These are phyloP conservation scores for Salix suchowensis DNA, from an alignment of 345 rosid species.

Conservation along the genomic window DNA sequence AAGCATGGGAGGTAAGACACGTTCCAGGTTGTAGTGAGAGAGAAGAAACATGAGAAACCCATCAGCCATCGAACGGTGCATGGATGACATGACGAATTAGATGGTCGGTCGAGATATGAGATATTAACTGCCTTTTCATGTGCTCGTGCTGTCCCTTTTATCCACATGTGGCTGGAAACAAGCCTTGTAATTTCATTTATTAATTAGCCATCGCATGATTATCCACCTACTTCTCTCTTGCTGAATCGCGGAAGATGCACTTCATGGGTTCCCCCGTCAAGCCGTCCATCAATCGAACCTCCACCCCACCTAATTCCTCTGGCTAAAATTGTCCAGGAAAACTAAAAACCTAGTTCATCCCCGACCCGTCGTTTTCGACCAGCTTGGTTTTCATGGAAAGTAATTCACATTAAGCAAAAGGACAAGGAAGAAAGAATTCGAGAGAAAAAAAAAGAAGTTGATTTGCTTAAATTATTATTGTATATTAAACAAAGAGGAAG, in stretches of 20 bases:
- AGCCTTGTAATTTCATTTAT: too few species aligned
- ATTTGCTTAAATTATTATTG: neutral
- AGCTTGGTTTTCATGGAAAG: neutral
- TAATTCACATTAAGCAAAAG: too few species aligned
- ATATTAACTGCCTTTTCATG: neutral
- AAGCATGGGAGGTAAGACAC: too few species aligned
- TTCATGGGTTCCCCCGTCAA: neutral
- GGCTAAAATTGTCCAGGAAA: neutral
- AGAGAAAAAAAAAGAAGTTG: constrained; percentile 3
- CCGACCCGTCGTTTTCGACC: neutral
- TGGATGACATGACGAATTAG: neutral
- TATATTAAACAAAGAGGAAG: constrained; percentile 21
- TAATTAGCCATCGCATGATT: too few species aligned
- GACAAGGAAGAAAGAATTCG: neutral
- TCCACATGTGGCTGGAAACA: neutral
- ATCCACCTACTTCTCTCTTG: too few species aligned
- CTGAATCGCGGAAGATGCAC: constrained; percentile 1
- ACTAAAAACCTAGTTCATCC: neutral
- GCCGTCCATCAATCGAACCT: constrained; percentile 12
- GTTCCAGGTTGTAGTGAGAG: too few species aligned
- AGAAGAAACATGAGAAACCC: neutral
- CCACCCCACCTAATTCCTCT: constrained; percentile 22
- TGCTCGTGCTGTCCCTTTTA: neutral
- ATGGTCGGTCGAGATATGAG: neutral
- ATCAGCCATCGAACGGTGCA: neutral